Base-by-base conservation (phyloP, 768 basidiomycete genomes). In the Flagelloscypha sp. region DNA sequence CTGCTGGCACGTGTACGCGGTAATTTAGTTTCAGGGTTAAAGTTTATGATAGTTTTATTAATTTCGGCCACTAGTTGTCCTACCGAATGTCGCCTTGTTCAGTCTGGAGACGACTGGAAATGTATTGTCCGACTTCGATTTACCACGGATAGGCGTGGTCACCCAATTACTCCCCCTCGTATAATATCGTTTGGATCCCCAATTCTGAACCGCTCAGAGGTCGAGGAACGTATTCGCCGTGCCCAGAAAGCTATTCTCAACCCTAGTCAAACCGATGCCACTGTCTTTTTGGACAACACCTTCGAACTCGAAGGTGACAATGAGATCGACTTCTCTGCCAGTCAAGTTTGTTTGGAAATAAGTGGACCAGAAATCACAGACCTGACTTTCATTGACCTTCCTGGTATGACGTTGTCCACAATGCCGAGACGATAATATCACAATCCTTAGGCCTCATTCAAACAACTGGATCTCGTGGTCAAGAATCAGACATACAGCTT, bases 1-100 rank as follows among this genome's bases (percentile, higher is more conserved):
- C 77, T 0, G 62, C 73, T n/a, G 84, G 84, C 0, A 84, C 83
- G 0, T 85, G 84, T 41, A 87, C 84, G 1, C 65, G 84, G 84
- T 76, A 41, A 24, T 44, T 19, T 1, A 23, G 31, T 35, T 22
- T 29, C 22, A n/a, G n/a, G 17, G 7, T 5, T 11, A 13, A n/a
- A 8, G 15, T 10, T 7, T 17, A 9, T 12, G 25, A 9, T 4
- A 4, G 2, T 23, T 27, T 18, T 24, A 11, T n/a, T 22, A 25
- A 25, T 18, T 9, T 23, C 22, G 57, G 61, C 5, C 58, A n/a
- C n/a, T 37, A 76, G 74, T 6, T 78, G 74, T 36, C 73, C 76
- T 0, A 76, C 71, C 0, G 76, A 79, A 39, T 76, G 72, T 42
- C 65, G 70, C 10, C 59, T 79, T 0, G 61, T 68, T 0, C 55